Conservation (phyloP, 179 eudicot genomes). For the Vitellaria paradoxa region DNA sequence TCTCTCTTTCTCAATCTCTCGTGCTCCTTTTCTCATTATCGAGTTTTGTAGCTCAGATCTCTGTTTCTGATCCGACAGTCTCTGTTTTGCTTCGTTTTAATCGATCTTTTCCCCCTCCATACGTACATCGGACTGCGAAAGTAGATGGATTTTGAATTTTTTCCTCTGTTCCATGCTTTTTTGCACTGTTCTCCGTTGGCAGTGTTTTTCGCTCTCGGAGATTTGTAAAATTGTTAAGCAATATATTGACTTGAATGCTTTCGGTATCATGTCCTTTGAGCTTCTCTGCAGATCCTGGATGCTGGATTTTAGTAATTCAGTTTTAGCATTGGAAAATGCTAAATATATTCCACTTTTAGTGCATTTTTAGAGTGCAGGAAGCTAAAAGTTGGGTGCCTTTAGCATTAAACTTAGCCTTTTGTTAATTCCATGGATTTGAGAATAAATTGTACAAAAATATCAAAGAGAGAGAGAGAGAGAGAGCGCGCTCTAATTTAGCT, state of each 20-base stretch:
- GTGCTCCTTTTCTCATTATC: background rate
- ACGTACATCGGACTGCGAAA: background rate
- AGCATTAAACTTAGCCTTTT: no score
- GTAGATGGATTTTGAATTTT: background rate
- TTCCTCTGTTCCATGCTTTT: background rate
- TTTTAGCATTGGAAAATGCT: no score
- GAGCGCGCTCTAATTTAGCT: no score
- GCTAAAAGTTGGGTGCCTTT: no score
- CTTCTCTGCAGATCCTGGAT: background rate
- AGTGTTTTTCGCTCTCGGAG: no score
- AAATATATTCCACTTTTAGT: no score
- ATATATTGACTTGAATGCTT: background rate
- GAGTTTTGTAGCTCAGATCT: constrained; percentile 6
- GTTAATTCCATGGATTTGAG: no score
- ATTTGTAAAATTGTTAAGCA: background rate
- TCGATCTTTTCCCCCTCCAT: background rate
- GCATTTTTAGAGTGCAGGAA: no score
- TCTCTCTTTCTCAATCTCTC: constrained; percentile 12
- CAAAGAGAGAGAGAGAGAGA: no score
- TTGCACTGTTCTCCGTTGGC: no score
- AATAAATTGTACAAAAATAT: no score
- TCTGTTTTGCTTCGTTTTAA: background rate
- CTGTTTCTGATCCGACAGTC: background rate
- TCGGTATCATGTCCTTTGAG: background rate
- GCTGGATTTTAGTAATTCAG: background rate